Conservation (phyloP, 208 protist genomes). For the Trypanosoma avium region DNA sequence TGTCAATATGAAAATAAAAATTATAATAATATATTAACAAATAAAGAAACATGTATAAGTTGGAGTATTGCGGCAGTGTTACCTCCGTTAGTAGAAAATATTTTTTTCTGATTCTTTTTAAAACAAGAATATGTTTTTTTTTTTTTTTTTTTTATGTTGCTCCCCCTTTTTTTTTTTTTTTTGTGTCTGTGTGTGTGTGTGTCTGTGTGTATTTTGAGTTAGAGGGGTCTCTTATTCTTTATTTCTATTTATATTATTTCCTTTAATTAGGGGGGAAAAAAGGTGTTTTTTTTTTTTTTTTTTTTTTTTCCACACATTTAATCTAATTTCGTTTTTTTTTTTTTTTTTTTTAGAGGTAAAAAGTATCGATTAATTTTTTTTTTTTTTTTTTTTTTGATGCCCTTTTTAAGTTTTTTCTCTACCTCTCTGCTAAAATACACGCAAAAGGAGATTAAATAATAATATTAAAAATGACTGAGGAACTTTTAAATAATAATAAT, state of each 20-base stretch:
- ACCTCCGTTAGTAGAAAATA: constrained; percentile 8
- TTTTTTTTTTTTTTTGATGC: background rate
- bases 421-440: too few relatives aligned
- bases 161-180: background rate
- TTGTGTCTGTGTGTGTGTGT: background rate
- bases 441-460: background rate
- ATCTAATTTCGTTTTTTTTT: background rate
- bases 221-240: background rate
- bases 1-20: background rate
- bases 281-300: constrained; percentile 5
- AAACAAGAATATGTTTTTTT: too few relatives aligned
- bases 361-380: too few relatives aligned
- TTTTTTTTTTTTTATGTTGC: too few relatives aligned
- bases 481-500: too few relatives aligned
- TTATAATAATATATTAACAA: background rate
- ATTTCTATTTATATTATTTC: background rate
- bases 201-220: too few relatives aligned
- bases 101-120: too few relatives aligned
- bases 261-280: background rate
- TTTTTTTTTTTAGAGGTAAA: background rate
- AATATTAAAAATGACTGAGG: background rate
- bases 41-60: constrained; percentile 1
- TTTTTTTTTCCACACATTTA: background rate
- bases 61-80: constrained; percentile 29
- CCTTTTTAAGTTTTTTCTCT: background rate